Evolutionary conservation across 2,329 filamentous ascomycete species (phyloP).

Genomic region (Xylogone sp.): DNA sequence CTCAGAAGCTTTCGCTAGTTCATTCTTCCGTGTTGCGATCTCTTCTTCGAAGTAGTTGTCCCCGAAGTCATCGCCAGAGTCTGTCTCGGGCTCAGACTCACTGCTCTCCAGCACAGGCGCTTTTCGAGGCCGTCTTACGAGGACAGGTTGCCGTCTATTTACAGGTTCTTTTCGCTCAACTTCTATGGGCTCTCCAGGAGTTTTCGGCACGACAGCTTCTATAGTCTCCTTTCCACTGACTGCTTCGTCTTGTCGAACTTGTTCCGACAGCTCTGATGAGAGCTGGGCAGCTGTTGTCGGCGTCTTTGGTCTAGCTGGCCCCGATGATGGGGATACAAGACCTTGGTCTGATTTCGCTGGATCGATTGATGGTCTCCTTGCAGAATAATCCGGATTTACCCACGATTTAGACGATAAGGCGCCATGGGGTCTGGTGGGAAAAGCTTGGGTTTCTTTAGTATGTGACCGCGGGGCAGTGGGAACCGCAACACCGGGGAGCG

Average conservation of each 20-base stretch:
- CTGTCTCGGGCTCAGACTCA: constrained; percentile 21
- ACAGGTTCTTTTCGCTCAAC: neutral
- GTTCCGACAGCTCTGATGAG: neutral
- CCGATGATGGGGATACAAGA: neutral
- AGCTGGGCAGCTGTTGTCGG: neutral
- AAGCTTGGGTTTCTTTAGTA: neutral
- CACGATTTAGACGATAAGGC: constrained; percentile 1
- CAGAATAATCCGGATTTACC: constrained; percentile 5
- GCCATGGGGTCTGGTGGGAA: constrained; percentile 3
- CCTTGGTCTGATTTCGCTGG: neutral
- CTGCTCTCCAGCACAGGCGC: constrained; percentile 2
- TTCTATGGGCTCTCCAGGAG: neutral
- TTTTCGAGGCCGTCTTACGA: constrained; percentile 15
- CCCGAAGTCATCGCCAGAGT: constrained; percentile 27
- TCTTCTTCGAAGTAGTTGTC: constrained; percentile 29
- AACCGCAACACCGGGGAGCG: constrained; percentile 20
- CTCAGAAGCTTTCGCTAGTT: constrained; percentile 13
- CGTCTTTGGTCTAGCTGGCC: neutral
- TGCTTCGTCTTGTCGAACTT: neutral
- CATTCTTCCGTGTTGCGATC: constrained; percentile 19
- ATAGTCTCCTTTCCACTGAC: neutral
- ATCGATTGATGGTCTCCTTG: neutral
- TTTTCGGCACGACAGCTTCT: neutral
- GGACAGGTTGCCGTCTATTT: constrained; percentile 11
- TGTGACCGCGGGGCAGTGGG: constrained; percentile 21